A percentile compares a stretch with the other conserved stretches of the same genome.
Conservation (phyloP, 2,329 filamentous ascomycete genomes). For the Tolypocladium tundrense region DNA sequence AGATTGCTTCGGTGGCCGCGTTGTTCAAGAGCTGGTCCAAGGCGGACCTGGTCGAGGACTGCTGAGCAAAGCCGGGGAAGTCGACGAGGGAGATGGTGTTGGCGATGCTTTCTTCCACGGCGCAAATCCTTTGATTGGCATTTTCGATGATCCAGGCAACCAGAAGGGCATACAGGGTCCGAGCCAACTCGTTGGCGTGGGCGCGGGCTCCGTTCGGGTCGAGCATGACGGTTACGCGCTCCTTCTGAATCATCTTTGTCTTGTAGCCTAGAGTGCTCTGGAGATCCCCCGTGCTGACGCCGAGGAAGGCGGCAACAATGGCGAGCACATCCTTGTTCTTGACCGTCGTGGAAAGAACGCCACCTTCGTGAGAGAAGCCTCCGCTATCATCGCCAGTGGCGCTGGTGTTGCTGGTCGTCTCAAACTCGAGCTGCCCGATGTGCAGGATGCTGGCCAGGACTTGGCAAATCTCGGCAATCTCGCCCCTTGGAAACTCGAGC, state of each 20-base stretch:
- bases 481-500: constrained; percentile 83
- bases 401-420: constrained; percentile 68
- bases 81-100: constrained; percentile 95
- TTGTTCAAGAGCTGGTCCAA: constrained; percentile 94
- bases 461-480: constrained; percentile 96
- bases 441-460: constrained; percentile 90
- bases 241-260: constrained; percentile 90
- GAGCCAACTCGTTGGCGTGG: constrained; percentile 88
- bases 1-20: constrained; percentile 81
- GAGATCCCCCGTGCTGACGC: constrained; percentile 68
- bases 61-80: constrained; percentile 89
- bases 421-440: constrained; percentile 93
- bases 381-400: constrained; percentile 82
- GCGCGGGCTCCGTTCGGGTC: constrained; percentile 81
- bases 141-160: constrained; percentile 90
- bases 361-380: constrained; percentile 91
- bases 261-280: constrained; percentile 89
- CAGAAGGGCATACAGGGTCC: constrained; percentile 85
- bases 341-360: constrained; percentile 73
- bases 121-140: constrained; percentile 83
- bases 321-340: constrained; percentile 86
- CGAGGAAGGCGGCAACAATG: constrained; percentile 89
- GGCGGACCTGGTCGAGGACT: constrained; percentile 69
- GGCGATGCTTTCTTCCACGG: constrained; percentile 73
- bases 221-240: constrained; percentile 97